Evolutionary conservation across 257 asterid genomes (phyloP), one percentile per base, ranked within the genome.

Genomic region (Nicotiana benthamiana): DNA sequence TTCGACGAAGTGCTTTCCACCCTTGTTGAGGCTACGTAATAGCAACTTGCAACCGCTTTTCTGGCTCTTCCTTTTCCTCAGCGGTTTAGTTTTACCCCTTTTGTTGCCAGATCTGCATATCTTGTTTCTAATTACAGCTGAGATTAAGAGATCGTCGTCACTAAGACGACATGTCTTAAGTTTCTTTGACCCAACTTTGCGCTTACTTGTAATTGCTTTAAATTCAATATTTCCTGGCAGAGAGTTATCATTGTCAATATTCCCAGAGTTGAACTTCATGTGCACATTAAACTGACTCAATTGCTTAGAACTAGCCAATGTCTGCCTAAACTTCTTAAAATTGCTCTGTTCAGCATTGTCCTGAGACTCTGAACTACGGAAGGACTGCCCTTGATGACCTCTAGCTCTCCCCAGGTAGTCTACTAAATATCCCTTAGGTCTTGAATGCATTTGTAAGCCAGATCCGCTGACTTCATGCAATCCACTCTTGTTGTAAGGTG

Each of bases 41-140:
- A 90, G 97, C 83, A 96, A 87, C 91, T 87, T 94, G 90, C 99
- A 91, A 85, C 96, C 89, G 62, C 97, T 93, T 84, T 91, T 96
- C 57, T 88, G 87, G 80, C 86, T 87, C 86, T 90, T 92, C 82
- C 87, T 88, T 87, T 90, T 92, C 86, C 88, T 89, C 62, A 60
- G 26, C 86, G 90, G 87, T 77, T 90, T 91, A 62, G 88, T 65
- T 86, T 90, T 95, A 83, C 87, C 76, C 88, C 87, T 75, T 72
- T 88, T 93, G 24, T 72, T 84, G 75, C 89, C 80, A 79, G 89
- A 77, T 86, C 86, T 87, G 83, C 85, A 81, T 11, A 83, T 67
- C 86, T 91, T 91, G 13, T 87, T 85, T 84, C 89, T 94, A 75
- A 91, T 80, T 68, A 92, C 84, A 77, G 97, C 97, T 20, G 98